Evolutionary conservation across 768 basidiomycete species (phyloP).

Genomic region (Amanita exitialis): DNA sequence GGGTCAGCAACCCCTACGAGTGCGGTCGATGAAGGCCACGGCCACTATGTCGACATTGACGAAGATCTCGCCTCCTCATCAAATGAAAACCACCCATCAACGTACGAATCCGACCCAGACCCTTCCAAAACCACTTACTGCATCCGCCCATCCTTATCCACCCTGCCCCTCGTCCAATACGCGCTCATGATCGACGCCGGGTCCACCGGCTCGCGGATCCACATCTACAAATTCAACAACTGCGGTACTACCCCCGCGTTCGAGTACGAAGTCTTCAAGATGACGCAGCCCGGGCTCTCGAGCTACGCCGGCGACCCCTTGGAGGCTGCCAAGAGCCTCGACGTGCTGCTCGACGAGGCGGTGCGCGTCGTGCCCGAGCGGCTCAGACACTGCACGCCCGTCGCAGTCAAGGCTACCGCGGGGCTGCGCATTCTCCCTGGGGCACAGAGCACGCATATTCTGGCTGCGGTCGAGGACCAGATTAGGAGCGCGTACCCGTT

Average conservation of each 20-base stretch:
- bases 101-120: conserved; percentile 69
- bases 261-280: conserved; percentile 91
- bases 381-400: conserved; percentile 68
- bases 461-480: conserved; percentile 59
- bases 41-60: conserved; percentile 6
- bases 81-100: conserved; percentile 31
- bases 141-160: conserved; percentile 36
- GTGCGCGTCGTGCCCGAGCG: conserved; percentile 60
- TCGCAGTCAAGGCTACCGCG: conserved; percentile 89
- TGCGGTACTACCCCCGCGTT: conserved; percentile 65
- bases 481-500: conserved; percentile 62
- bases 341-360: conserved; percentile 75
- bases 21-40: background rate
- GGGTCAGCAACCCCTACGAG: background rate
- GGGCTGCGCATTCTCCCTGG: conserved; percentile 69
- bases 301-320: conserved; percentile 44
- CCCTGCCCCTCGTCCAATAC: conserved; percentile 68
- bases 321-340: conserved; percentile 71
- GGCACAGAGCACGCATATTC: conserved; percentile 54
- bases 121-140: conserved; percentile 67
- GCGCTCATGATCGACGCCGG: conserved; percentile 98
- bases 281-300: conserved; percentile 74
- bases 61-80: conserved; percentile 6
- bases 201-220: conserved; percentile 93
- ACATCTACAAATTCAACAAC: conserved; percentile 98